Conservation (phyloP, 371 early-diverging fungal species). For the Actinomortierella ambigua region DNA sequence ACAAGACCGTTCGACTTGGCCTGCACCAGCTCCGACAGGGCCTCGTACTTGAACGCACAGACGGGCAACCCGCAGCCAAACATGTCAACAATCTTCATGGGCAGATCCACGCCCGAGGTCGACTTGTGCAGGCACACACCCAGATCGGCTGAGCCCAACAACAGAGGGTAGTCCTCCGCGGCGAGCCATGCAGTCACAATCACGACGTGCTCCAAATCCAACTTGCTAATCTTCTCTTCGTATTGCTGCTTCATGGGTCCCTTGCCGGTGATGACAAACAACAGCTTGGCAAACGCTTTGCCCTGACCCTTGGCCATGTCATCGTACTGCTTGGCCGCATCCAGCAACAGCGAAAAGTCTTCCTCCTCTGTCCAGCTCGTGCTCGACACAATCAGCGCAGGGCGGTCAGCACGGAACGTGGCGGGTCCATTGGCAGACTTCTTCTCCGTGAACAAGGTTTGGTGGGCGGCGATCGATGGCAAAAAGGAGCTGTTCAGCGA, state of each 20-base stretch:
- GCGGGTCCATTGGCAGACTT: constrained; percentile 33
- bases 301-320: constrained; percentile 22
- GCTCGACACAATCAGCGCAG: constrained; percentile 81
- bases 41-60: constrained; percentile 69
- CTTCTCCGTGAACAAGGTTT: constrained; percentile 54
- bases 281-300: constrained; percentile 58
- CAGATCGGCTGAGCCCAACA: constrained; percentile 88
- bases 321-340: constrained; percentile 74
- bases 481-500: constrained; percentile 35
- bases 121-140: constrained; percentile 93
- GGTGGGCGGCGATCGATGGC: constrained; percentile 32
- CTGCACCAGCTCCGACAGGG: constrained; percentile 71
- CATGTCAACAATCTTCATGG: constrained; percentile 99
- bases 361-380: constrained; percentile 98
- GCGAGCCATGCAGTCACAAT: constrained; percentile 86
- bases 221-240: constrained; percentile 59
- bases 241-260: constrained; percentile 83
- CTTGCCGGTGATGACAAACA: constrained; percentile 92
- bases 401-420: constrained; percentile 57
- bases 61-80: constrained; percentile 95
- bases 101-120: constrained; percentile 93
- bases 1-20: constrained; percentile 80
- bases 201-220: constrained; percentile 59
- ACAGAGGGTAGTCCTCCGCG: constrained; percentile 81
- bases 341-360: constrained; percentile 83